Conservation (phyloP, 306 rosid species). For the Inga laurina region DNA sequence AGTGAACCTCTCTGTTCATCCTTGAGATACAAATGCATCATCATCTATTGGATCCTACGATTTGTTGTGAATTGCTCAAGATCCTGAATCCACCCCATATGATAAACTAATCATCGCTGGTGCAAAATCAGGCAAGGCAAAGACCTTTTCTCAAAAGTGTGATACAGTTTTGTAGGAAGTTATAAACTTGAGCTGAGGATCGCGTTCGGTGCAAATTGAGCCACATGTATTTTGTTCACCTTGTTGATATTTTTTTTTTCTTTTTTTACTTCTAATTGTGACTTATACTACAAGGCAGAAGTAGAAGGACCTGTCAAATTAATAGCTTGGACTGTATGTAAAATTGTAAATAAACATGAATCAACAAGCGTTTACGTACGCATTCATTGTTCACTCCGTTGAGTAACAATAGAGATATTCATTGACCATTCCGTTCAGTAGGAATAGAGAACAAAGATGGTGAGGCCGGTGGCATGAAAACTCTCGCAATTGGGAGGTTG, state of each 20-base stretch:
- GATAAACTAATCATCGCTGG: conserved; percentile 7
- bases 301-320: not conserved
- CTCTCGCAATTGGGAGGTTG: no score
- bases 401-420: not conserved
- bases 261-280: not conserved
- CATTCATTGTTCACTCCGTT: not conserved
- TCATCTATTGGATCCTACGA: conserved; percentile 13
- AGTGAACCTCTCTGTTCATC: not conserved
- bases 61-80: not conserved
- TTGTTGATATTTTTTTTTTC: not conserved
- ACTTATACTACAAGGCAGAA: not conserved
- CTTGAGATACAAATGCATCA: conserved; percentile 8
- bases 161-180: not conserved
- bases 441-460: not conserved
- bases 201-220: conserved; percentile 19
- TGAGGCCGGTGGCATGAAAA: not conserved
- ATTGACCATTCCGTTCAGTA: not conserved
- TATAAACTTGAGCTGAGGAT: not conserved
- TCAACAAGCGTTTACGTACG: not conserved
- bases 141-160: not conserved
- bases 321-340: not conserved
- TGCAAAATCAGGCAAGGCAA: not conserved
- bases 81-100: not conserved
- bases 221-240: not conserved
- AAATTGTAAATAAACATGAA: not conserved